Base-by-base conservation (phyloP, 2,329 filamentous ascomycete genomes). In the Trichoderma sp. region DNA sequence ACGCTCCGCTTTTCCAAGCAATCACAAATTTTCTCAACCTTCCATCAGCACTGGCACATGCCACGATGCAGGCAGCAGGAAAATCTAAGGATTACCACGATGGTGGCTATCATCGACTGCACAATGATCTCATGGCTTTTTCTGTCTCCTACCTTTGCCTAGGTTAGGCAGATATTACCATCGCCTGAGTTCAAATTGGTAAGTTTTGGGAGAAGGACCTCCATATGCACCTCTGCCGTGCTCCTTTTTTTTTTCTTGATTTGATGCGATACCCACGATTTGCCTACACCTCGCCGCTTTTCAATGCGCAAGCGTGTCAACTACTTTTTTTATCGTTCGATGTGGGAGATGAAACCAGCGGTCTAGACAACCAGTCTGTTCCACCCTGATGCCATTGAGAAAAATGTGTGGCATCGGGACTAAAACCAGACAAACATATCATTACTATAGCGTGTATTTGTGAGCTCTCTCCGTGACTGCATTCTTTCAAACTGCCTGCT, bases 311-410 rank as follows among this genome's bases (percentile, higher is more conserved):
- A 79, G 82, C 79, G 82, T 85, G 86, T 87, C 81, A 87, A 86
- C 83, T 86, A 85, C 76, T 78, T 79, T 80, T 78, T 78, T 81
- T 83, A 75, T 83, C 81, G 81, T 83, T 88, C 85, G 85, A 84
- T 86, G 86, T 88, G 87, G 86, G 84, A 89, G 85, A 88, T 83
- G 75, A 84, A 88, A 76, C 81, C 79, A 78, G 83, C 79, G 86
- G 87, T 85, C 86, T 88, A 88, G 87, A 89, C 87, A 89, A 85
- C 87, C 87, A 77, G 86, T 87, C 86, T 84, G 81, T 83, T 89
- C 87, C 87, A 89, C 87, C 87, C 87, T 87, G 86, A 81, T 84
- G 82, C 80, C 83, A 86, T 84, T 81, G 83, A 85, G 70, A 72
- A 69, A 73, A 73, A 64, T 79, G 82, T 88, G 84, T 85, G 85